These are phyloP conservation scores for Phialophora expanda DNA, from an alignment of 2,329 filamentous ascomycete species.

Conservation along the genomic window DNA sequence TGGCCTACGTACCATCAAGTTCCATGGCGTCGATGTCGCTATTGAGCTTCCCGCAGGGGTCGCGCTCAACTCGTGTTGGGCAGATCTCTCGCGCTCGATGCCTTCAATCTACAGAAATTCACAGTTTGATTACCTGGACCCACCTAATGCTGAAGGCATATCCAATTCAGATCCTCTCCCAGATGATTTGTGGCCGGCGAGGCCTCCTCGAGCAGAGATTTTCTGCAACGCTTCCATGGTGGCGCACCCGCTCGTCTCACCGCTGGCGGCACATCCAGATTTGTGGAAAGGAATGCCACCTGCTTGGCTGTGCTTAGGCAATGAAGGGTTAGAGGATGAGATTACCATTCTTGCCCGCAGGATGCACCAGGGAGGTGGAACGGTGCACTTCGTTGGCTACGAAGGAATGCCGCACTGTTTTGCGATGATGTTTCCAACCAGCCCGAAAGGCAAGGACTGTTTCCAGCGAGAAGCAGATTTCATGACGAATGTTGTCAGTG, in stretches of 20 bases:
- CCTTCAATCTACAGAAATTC: conserved; percentile 48
- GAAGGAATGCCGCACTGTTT: conserved; percentile 59
- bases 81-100: conserved; percentile 51
- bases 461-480: conserved; percentile 64
- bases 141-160: conserved; percentile 39
- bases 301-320: conserved; percentile 49
- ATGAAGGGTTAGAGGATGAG: conserved; percentile 52
- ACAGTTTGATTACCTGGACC: conserved; percentile 49
- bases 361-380: conserved; percentile 46
- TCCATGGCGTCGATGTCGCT: conserved; percentile 49
- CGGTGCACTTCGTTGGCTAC: conserved; percentile 49
- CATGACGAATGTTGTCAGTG: conserved; percentile 45
- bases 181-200: conserved; percentile 49
- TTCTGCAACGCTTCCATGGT: conserved; percentile 48
- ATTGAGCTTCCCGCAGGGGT: conserved; percentile 51
- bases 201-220: conserved; percentile 51
- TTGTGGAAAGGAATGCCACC: conserved; percentile 52
- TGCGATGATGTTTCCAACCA: conserved; percentile 59
- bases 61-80: conserved; percentile 50
- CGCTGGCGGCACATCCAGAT: conserved; percentile 44
- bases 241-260: conserved; percentile 50
- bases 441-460: conserved; percentile 57
- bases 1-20: conserved; percentile 43
- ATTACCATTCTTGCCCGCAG: conserved; percentile 48
- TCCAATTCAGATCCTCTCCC: conserved; percentile 39